phyloP scores from a whole-genome alignment of 345 rosid genomes.

The Sapria himalayana region DNA sequence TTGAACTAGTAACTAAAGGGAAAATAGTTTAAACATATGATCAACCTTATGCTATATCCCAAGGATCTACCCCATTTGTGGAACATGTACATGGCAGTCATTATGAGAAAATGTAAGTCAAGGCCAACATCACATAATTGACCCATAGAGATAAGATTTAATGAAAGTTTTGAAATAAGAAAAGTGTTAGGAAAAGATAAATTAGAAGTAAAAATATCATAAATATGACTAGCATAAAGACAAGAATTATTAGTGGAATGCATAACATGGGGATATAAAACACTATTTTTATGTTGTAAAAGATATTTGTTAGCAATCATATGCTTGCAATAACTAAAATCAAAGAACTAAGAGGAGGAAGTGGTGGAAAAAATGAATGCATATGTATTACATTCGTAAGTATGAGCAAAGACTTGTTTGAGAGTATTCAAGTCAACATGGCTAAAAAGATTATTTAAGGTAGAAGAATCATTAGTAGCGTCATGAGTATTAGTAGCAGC shows the following conservation, averaged over 20 bases:
- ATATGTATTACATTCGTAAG: neutral
- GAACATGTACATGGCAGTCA: no score
- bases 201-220: neutral
- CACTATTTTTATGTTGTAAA: neutral
- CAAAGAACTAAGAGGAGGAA: no score
- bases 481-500: neutral
- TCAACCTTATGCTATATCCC: neutral
- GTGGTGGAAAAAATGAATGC: neutral
- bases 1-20: neutral
- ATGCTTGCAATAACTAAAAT: no score
- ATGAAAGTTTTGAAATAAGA: no score
- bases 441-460: neutral
- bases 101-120: no score
- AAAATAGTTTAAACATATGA: neutral
- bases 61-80: neutral
- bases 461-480: neutral
- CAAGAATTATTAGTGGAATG: no score
- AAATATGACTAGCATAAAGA: no score
- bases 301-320: no score
- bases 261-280: neutral
- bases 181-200: no score
- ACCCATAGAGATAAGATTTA: no score
- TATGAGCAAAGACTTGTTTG: neutral
- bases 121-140: no score
- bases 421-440: no score